Base-by-base conservation (phyloP, 2,329 filamentous ascomycete species). In the Aspergillus bombycis region DNA sequence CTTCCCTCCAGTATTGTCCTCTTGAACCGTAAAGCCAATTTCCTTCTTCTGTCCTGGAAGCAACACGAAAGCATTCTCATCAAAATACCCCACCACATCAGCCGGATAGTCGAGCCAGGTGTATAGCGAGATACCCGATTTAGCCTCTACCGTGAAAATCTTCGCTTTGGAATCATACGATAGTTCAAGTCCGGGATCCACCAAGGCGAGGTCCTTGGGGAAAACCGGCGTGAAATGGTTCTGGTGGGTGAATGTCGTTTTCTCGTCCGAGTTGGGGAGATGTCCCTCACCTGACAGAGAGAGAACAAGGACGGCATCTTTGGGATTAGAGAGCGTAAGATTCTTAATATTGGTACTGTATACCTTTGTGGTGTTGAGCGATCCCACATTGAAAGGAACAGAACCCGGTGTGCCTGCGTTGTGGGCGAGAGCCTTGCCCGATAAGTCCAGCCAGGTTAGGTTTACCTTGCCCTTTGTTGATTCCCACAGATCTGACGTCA, bases 401-500 rank as follows among this genome's bases (percentile, higher is more conserved):
- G 71, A 74, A 4, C 66, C 58, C 0, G 77, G 71, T 0, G 73
- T 78, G n/a, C 73, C 75, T 26, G 79, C 70, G 52, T 81, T 76
- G 4, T 67, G 58, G 1, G 65, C 30, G n/a, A 86, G 76, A 3
- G 71, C 67, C 0, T 77, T 79, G 4, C 84, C 86, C 1, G 74
- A 73, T 74, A 84, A 83, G 62, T 82, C 79, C 45, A 83, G 78
- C 86, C 86, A 89, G 3, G 76, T 78, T 36, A 87, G 68, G 3
- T 74, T 80, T 3, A 83, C 82, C 0, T 67, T 80, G 0, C 85
- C 86, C 6, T 63, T 71, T 0, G 80, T 80, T 1, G 79, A 65
- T 2, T 79, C 74, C 86, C 86, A 88, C 1, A 88, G 77, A 72
- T 88, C 86, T 3, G 84, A 86, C 0, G 83, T 86, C 1, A 85